Conservation (phyloP, 1,139 yeast genomes). For the Hyphopichia buzzinii region DNA sequence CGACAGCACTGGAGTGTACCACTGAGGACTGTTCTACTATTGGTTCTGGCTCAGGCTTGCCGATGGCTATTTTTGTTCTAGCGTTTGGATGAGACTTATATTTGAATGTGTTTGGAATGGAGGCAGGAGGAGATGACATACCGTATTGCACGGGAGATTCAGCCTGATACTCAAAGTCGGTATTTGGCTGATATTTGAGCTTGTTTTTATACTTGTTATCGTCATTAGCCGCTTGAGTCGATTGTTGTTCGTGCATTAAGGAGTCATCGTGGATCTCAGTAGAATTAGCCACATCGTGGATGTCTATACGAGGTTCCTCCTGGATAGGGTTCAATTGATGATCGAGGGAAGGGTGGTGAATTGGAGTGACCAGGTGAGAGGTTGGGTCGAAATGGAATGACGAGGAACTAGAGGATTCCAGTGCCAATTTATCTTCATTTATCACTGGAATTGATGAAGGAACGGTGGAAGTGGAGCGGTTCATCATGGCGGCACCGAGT, state of each 20-base stretch:
- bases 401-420: neutral
- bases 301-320: slow-evolving; percentile 4
- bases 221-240: slow-evolving; percentile 1
- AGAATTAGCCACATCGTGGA: neutral
- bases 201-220: slow-evolving; percentile 26
- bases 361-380: neutral
- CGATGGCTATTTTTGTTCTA: slow-evolving; percentile 34
- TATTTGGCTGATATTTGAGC: slow-evolving; percentile 35
- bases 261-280: slow-evolving; percentile 1
- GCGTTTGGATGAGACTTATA: slow-evolving; percentile 49
- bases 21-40: neutral
- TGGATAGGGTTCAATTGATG: slow-evolving; percentile 6
- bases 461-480: slow-evolving; percentile 1
- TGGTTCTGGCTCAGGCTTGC: slow-evolving; percentile 3
- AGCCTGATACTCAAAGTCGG: slow-evolving; percentile 26
- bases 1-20: neutral
- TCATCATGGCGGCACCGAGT: slow-evolving; percentile 17
- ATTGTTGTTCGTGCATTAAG: neutral
- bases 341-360: neutral
- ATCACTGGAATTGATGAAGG: slow-evolving; percentile 1
- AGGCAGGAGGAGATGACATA: slow-evolving; percentile 22
- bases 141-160: slow-evolving; percentile 7
- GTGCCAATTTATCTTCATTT: neutral
- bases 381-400: slow-evolving; percentile 2
- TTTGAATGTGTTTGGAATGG: slow-evolving; percentile 47